Evolutionary conservation across 1,284 basidiomycete species (phyloP), one percentile per base, ranked within the genome.

Genomic region (Cutaneotrichosporon sp.): DNA sequence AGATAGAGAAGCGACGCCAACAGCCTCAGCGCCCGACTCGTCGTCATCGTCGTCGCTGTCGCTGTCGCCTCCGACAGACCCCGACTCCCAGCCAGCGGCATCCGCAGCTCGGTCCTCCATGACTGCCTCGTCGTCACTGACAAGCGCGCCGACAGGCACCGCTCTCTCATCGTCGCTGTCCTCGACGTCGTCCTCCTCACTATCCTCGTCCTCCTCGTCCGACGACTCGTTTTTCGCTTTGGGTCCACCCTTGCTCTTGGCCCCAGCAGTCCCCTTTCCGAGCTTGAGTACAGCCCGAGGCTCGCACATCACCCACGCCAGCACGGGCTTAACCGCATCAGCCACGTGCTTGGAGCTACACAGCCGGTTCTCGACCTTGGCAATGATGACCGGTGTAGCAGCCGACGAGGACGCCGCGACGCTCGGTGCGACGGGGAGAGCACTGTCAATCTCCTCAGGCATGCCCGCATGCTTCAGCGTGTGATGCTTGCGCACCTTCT

Each of bases 291-390:
- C 68, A 2, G 70, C 67, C 0, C 71, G 71, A 22, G 70, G 60
- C 48, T 75, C 68, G 2, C 64, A 63, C 2, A 72, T 51, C 3
- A 67, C 51, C 54, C 79, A 76, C 9, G 79, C 76, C 0, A 91
- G 66, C 16, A 81, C 79, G 19, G 67, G 65, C 16, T 76, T 75
- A 3, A 89, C 78, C 57, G 82, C 82, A 12, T 80, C 77, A 0
- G 88, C 84, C 11, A 91, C 77, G 17, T 79, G 72, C 69, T 88
- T 91, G 2, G 86, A 86, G 63, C 87, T 90, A 38, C 87, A 77
- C 22, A 93, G 74, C 25, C 87, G 82, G 52, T 81, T 84, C 62
- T 87, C 84, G 1, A 86, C 81, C 70, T 86, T 87, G 7, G 79
- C 78, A 16, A 75, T 65, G 2, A 79, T 70, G 20, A 79, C 77